These are phyloP conservation scores for Phytopythium chamaehyphon DNA, from an alignment of 352 stramenopile genomes.

Conservation along the genomic window DNA sequence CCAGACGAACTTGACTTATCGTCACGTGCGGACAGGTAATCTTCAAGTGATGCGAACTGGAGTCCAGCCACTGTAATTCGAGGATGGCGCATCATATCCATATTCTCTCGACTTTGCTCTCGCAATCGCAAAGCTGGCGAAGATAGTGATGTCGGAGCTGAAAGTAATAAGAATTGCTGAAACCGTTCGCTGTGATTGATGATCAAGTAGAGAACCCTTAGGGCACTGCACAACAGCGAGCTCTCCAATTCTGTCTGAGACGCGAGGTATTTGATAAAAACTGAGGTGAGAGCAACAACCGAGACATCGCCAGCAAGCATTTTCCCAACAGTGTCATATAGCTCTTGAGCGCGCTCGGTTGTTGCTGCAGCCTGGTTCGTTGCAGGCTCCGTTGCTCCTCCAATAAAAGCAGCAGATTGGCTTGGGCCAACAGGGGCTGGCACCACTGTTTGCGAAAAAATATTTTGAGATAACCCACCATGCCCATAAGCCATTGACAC, in stretches of 20 bases:
- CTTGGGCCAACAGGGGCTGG: conserved; percentile 13
- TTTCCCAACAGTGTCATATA: conserved; percentile 48
- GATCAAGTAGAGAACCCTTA: conserved; percentile 47
- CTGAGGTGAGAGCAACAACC: conserved; percentile 32
- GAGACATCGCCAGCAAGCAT: conserved; percentile 47
- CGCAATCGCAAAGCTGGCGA: neutral
- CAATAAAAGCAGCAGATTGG: too few species aligned
- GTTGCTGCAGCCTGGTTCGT: conserved; percentile 21
- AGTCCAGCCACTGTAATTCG: conserved; percentile 35
- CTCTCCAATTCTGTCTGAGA: conserved; percentile 34
- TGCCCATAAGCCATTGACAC: neutral
- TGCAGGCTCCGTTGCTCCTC: neutral
- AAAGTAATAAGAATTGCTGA: conserved; percentile 42
- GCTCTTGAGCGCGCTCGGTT: conserved; percentile 30
- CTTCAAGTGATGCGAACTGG: conserved; percentile 38
- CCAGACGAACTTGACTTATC: conserved; percentile 3
- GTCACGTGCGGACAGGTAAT: conserved; percentile 31
- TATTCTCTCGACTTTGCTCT: neutral
- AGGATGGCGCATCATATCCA: conserved; percentile 24
- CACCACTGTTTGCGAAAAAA: conserved; percentile 48
- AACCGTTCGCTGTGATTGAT: conserved; percentile 49
- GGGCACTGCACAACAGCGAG: conserved; percentile 34
- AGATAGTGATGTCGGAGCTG: neutral
- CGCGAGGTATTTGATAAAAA: conserved; percentile 50
- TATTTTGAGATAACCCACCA: conserved; percentile 39